phyloP scores from a whole-genome alignment of 257 asterid species.

The Thymus quinquecostatus region DNA sequence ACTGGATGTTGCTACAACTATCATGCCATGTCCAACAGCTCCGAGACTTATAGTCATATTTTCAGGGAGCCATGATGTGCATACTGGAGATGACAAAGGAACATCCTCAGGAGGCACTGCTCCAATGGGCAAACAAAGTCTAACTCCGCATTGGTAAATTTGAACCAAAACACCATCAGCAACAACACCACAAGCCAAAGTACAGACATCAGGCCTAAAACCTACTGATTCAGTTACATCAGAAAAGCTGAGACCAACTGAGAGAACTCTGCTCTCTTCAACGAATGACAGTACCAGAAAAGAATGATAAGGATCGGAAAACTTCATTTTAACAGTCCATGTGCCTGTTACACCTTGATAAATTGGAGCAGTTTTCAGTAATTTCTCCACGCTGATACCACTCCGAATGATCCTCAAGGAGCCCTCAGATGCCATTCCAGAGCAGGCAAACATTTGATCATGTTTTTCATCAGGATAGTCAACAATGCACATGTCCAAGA shows the following conservation, averaged over 20 bases:
- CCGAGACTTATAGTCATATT: constrained; percentile 79
- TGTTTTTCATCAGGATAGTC: constrained; percentile 81
- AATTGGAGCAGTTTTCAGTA: constrained; percentile 84
- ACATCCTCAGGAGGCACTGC: constrained; percentile 58
- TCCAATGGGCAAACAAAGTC: constrained; percentile 71
- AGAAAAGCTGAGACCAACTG: constrained; percentile 91
- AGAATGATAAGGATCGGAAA: constrained; percentile 76
- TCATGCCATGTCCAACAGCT: constrained; percentile 86
- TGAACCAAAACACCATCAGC: constrained; percentile 81
- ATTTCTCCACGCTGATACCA: constrained; percentile 91
- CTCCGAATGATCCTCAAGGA: constrained; percentile 83
- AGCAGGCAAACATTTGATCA: constrained; percentile 97
- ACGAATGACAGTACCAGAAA: constrained; percentile 91
- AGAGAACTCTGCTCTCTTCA: constrained; percentile 96
- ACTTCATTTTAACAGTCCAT: constrained; percentile 83
- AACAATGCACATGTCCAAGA: constrained; percentile 85
- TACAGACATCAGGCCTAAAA: constrained; percentile 82
- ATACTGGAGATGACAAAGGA: constrained; percentile 60
- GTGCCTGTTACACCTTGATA: constrained; percentile 94
- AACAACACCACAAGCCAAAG: constrained; percentile 93
- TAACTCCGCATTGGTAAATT: constrained; percentile 77
- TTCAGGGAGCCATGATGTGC: constrained; percentile 75
- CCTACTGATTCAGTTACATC: constrained; percentile 94
- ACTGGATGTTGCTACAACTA: constrained; percentile 80
- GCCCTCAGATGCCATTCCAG: constrained; percentile 95